A percentile compares a stretch with the other conserved stretches of the same genome.
Conservation (phyloP, 768 basidiomycete species). For the Rhodotorula graminis region DNA sequence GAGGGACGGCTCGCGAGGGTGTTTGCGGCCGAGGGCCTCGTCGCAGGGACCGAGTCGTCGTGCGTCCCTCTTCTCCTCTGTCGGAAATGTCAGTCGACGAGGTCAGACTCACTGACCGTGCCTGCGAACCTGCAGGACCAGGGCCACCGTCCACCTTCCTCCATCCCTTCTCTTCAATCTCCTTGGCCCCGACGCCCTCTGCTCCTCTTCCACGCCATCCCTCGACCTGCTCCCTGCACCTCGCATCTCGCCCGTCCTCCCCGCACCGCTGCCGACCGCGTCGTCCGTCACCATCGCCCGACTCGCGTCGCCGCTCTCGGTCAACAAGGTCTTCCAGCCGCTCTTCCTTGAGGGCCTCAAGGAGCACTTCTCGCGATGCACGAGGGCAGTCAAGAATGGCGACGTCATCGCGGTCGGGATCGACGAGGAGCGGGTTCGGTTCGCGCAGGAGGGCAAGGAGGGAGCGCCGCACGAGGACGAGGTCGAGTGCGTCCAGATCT, state of each 20-base stretch:
- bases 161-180: conserved; percentile 28
- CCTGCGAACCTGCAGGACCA: not conserved
- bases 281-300: conserved; percentile 67
- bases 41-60: not conserved
- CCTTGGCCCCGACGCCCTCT: conserved; percentile 8
- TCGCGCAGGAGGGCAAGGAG: conserved; percentile 41
- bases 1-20: conserved; percentile 18
- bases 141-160: not conserved
- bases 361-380: conserved; percentile 57
- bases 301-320: conserved; percentile 69
- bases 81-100: too few relatives aligned
- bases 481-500: conserved; percentile 29
- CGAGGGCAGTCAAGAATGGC: conserved; percentile 62
- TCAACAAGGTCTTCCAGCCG: conserved; percentile 60
- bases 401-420: conserved; percentile 68
- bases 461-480: conserved; percentile 37
- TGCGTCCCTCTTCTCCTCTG: too few relatives aligned
- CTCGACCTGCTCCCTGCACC: conserved; percentile 10
- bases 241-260: conserved; percentile 3
- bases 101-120: not conserved
- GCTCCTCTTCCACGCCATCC: not conserved
- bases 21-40: conserved; percentile 23
- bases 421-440: conserved; percentile 47
- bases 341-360: conserved; percentile 62
- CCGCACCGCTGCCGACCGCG: conserved; percentile 58